Evolutionary conservation across 1,284 basidiomycete genomes (phyloP).

Genomic region (Cryptococcus sp.): DNA sequence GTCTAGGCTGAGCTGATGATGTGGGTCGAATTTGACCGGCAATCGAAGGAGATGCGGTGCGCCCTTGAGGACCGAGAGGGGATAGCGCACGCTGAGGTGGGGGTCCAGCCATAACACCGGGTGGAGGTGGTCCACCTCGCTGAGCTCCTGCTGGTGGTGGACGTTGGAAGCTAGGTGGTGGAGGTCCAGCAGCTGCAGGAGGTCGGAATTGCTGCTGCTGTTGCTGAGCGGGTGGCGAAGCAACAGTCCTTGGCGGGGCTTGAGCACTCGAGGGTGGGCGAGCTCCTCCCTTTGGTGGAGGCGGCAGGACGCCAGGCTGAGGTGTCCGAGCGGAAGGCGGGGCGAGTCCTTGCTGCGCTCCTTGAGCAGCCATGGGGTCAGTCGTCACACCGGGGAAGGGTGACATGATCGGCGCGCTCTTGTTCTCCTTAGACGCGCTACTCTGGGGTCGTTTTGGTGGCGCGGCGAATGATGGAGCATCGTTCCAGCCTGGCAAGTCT

Average conservation of each 20-base stretch:
- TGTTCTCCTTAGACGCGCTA: slow-evolving; percentile 55
- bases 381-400: slow-evolving; percentile 73
- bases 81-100: slow-evolving; percentile 29
- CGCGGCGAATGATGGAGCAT: slow-evolving; percentile 57
- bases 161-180: slow-evolving; percentile 54
- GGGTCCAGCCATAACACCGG: slow-evolving; percentile 28
- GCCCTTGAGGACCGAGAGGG: slow-evolving; percentile 18
- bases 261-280: slow-evolving; percentile 48
- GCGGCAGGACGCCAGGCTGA: slow-evolving; percentile 46
- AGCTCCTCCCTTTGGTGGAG: slow-evolving; percentile 49
- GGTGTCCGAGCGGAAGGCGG: slow-evolving; percentile 40
- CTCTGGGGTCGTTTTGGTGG: slow-evolving; percentile 61
- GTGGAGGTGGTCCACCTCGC: slow-evolving; percentile 19
- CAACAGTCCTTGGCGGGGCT: slow-evolving; percentile 20
- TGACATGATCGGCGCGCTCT: slow-evolving; percentile 73
- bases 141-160: slow-evolving; percentile 30
- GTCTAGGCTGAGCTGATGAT: slow-evolving; percentile 1
- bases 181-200: slow-evolving; percentile 53
- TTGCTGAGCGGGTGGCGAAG: slow-evolving; percentile 13
- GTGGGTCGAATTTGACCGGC: slow-evolving; percentile 15
- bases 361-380: slow-evolving; percentile 15
- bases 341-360: slow-evolving; percentile 14
- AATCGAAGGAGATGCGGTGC: slow-evolving; percentile 5
- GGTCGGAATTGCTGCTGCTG: slow-evolving; percentile 32
- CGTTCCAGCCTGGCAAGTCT: slow-evolving; percentile 88